Evolutionary conservation across 805 yeast genomes (phyloP).

Genomic region (Kodamaea kaohsiungensis): DNA sequence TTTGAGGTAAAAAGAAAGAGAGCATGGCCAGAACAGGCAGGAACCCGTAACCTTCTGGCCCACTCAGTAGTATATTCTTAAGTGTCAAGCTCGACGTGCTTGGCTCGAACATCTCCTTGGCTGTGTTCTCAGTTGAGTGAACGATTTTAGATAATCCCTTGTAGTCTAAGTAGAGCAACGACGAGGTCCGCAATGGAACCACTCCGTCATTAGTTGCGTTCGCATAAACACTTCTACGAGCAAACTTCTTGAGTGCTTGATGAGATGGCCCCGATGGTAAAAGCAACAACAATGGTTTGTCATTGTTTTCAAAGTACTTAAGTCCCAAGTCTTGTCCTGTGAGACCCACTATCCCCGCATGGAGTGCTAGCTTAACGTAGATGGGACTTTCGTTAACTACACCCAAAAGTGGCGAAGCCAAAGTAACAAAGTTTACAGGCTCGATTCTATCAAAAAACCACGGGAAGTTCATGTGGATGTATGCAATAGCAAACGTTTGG

Average conservation of each 20-base stretch:
- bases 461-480: constrained; percentile 68
- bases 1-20: constrained; percentile 45
- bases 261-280: constrained; percentile 79
- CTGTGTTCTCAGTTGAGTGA: constrained; percentile 10
- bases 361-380: constrained; percentile 79
- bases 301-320: constrained; percentile 40
- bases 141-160: constrained; percentile 45
- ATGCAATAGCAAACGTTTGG: constrained; percentile 88
- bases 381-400: constrained; percentile 85
- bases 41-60: constrained; percentile 17
- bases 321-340: constrained; percentile 91
- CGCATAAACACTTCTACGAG: constrained; percentile 80
- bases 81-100: neutral
- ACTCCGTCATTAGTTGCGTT: constrained; percentile 92
- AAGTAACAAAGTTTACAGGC: constrained; percentile 76
- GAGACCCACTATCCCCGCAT: constrained; percentile 86
- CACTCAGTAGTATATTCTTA: constrained; percentile 11
- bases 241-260: constrained; percentile 59
- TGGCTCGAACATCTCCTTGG: constrained; percentile 4
- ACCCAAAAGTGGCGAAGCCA: constrained; percentile 91
- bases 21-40: constrained; percentile 38
- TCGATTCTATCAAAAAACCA: constrained; percentile 62
- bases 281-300: constrained; percentile 68
- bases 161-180: constrained; percentile 85
- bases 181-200: constrained; percentile 90